Percentiles rank a stretch among this genome's conserved stretches.
Conservation (phyloP, 306 rosid genomes). For the Malus sieversii region DNA sequence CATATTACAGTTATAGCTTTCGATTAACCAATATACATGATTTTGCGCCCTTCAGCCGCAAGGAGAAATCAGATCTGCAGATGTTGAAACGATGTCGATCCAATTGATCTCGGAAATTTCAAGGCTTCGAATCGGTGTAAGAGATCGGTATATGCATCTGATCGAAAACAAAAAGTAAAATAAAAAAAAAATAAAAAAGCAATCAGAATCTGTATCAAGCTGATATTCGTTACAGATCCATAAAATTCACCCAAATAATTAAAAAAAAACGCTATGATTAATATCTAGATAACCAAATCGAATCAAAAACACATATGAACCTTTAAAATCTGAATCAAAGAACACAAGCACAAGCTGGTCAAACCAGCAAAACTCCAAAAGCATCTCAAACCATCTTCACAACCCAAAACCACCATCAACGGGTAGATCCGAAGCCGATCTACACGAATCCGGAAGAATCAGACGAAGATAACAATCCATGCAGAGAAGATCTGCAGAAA, state of each 20-base stretch:
- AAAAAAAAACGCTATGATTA: too few species aligned
- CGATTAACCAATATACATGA: conserved; percentile 1
- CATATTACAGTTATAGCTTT: neutral
- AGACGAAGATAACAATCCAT: rapidly evolving
- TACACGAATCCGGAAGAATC: neutral
- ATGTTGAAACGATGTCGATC: neutral
- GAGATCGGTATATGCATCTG: neutral
- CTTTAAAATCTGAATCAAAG: neutral
- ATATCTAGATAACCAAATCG: neutral
- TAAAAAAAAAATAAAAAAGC: neutral
- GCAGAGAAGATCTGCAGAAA: neutral
- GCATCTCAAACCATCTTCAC: neutral
- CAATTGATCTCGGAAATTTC: neutral
- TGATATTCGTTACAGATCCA: neutral
- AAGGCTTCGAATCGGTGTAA: neutral
- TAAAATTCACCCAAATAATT: too few species aligned
- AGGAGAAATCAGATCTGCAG: neutral
- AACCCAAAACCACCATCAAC: neutral
- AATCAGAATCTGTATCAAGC: neutral
- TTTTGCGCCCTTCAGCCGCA: neutral
- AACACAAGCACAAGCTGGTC: neutral
- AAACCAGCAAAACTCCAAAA: neutral
- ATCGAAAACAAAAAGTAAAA: neutral
- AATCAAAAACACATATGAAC: neutral
- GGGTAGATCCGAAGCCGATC: conserved; percentile 23